Evolutionary conservation across 129 eudicot genomes (phyloP), one percentile per base, ranked within the genome.

Genomic region (Solidago caesia): DNA sequence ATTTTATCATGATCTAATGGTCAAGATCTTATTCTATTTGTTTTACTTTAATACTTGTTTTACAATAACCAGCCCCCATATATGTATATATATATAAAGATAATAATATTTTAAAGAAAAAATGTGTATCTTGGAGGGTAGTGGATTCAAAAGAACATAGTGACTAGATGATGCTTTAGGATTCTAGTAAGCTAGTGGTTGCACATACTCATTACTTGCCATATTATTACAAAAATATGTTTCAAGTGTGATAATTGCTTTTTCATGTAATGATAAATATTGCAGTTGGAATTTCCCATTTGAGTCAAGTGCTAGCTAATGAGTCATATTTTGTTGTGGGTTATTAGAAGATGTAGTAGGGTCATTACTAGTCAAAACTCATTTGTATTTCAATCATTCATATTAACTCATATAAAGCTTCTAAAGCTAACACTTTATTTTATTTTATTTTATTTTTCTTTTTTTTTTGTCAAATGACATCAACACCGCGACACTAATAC

Each of bases 121-220:
- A 42, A 48, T 47, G 6, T 72, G 47, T 44, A 75, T 26, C 64
- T 75, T 53, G 71, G 47, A 60, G 63, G 76, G 76, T 49, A 77
- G 82, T 72, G 78, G 74, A 48, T 79, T 72, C 60, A 55, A 57
- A 72, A 72, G 70, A 58, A 46, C 51, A 68, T 58, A 68, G 62
- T 45, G 51, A 77, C 63, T n/a, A 29, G 29, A 75, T 66, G 8
- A 75, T 66, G 67, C 67, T 79, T 56, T 56, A 64, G 59, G 79
- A 56, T 67, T 73, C 46, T 8, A 42, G 26, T 64, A 58, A 33
- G 68, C 39, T 73, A 33, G 79, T 73, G 75, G 70, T 67, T 57
- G 29, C 70, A 73, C 82, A 79, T 44, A 79, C 75, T 79, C 83
- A 67, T 79, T 79, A 72, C 83, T 72, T 56, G 29, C 33, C 60